Base-by-base conservation (phyloP, 768 basidiomycete genomes). In the Suillus tomentosus region DNA sequence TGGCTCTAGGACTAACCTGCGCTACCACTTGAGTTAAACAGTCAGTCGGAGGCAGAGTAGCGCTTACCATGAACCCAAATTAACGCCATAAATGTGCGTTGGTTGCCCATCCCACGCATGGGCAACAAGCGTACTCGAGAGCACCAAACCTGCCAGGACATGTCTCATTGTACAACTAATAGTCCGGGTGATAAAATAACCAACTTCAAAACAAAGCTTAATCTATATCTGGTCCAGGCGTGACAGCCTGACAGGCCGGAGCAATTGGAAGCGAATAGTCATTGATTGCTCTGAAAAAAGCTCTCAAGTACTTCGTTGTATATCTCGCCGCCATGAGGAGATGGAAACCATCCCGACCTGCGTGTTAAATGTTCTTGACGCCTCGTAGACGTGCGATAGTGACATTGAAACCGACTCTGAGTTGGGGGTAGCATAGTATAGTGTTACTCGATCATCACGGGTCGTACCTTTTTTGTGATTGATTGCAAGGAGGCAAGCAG, bases 1-100 rank as follows among this genome's bases (percentile, higher is more conserved):
- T n/a, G 90, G 70, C 69, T 93, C 91, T 5, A 91, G 74, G 0
- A 93, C 74, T 59, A 93, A 80, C 91, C 91, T 92, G 62, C 24
- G 57, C 11, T 66, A 50, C 56, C 53, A 22, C 51, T 50, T 31
- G 54, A 43, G 67, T 65, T 55, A 47, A 66, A 39, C 42, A 37
- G 11, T 17, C 37, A 9, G 27, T 36, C 34, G 4, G 13, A 11
- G 58, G 15, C 34, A 22, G 13, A 8, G 9, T 3, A 36, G 54
- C 31, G 58, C 79, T 22, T 65, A 84, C 87, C 87, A 89, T 62
- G 85, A 85, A 13, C 89, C 88, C 39, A 91, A 70, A 70, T 91
- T 91, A 5, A 91, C 89, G 51, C 90, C 89, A 69, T 89, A 86
- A n/a, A 89, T 86, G 65, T 88, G 87, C 7, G 66, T 69, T 3